Evolutionary conservation across 164 flowering plant species (phyloP).

Genomic region (Annona cherimola): DNA sequence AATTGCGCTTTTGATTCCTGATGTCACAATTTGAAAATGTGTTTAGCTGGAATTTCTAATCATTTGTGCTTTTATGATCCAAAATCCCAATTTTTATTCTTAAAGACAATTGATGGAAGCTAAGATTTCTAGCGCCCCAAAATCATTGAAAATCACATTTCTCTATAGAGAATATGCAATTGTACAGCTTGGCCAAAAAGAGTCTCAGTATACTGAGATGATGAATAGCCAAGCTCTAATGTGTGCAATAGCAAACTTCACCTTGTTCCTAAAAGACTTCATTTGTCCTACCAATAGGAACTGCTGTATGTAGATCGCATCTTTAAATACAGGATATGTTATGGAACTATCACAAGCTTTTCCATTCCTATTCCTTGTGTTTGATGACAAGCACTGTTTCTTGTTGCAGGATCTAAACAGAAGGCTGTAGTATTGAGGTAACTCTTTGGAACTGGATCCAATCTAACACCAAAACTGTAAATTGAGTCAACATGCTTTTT

Average conservation of each 20-base stretch:
- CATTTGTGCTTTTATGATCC: no score
- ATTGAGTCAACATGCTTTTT: neutral
- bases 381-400: neutral
- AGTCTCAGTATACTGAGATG: neutral
- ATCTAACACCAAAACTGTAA: neutral
- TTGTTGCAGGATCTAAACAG: constrained; percentile 2
- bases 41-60: no score
- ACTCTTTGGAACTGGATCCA: neutral
- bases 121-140: no score
- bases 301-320: neutral
- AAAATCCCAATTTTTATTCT: no score
- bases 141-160: no score
- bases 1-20: no score
- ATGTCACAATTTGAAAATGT: no score
- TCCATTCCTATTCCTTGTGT: neutral
- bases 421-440: constrained; percentile 2
- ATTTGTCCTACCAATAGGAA: neutral
- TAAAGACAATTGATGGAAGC: no score
- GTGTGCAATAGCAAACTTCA: neutral
- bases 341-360: neutral
- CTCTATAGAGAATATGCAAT: no score
- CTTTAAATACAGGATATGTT: neutral
- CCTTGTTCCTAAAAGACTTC: neutral
- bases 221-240: neutral
- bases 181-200: no score